Evolutionary conservation across 2,329 filamentous ascomycete species (phyloP).

Genomic region (Microcyclosporella mali): DNA sequence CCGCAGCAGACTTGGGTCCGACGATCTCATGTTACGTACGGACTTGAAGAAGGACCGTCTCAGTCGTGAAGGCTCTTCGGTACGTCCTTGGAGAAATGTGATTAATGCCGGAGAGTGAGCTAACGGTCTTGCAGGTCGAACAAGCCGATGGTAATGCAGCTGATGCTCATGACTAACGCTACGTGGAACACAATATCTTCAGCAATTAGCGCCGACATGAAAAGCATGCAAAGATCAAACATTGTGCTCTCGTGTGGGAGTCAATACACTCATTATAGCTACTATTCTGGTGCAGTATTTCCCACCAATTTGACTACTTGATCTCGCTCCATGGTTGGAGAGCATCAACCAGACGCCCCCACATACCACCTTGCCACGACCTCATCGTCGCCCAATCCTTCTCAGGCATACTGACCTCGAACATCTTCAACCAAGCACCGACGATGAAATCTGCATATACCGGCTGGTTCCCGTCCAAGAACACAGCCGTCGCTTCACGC

Average conservation of each 20-base stretch:
- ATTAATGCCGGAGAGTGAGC: no score
- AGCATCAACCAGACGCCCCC: slow-evolving; percentile 47
- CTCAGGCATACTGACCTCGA: slow-evolving; percentile 35
- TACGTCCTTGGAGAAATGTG: neutral
- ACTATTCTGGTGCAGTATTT: no score
- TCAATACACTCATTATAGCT: no score
- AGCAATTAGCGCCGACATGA: no score
- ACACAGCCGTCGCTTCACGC: slow-evolving; percentile 38
- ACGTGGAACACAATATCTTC: no score
- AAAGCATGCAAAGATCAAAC: no score
- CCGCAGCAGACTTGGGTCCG: slow-evolving; percentile 11
- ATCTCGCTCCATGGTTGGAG: slow-evolving; percentile 21
- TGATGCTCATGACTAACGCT: no score
- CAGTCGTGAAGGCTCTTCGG: slow-evolving; percentile 13
- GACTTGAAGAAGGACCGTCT: slow-evolving; percentile 15
- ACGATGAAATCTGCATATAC: slow-evolving; percentile 54
- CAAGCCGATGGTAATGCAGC: no score
- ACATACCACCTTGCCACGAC: slow-evolving; percentile 47
- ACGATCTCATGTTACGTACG: slow-evolving; percentile 17
- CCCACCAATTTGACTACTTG: slow-evolving; percentile 3
- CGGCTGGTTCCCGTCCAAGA: slow-evolving; percentile 41
- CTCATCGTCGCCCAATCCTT: slow-evolving; percentile 45
- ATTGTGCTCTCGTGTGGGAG: no score
- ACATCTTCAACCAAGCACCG: slow-evolving; percentile 51
- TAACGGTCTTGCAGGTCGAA: no score